These are phyloP conservation scores for Pseudocercospora crystallina DNA, from an alignment of 2,329 filamentous ascomycete species.

Conservation along the genomic window DNA sequence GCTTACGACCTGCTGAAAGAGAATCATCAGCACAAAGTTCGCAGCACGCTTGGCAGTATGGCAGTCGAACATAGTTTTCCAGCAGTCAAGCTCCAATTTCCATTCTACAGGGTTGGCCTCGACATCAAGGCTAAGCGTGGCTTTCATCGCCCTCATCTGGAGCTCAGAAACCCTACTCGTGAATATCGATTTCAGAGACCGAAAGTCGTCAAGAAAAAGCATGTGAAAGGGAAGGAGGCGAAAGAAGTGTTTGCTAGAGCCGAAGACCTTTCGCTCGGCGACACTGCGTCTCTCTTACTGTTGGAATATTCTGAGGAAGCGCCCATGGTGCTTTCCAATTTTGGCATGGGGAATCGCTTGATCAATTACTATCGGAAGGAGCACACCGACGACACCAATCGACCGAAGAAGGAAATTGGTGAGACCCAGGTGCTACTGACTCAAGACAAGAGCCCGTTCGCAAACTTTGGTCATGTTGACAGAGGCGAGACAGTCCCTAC, in stretches of 20 bases:
- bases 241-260: slow-evolving; percentile 77
- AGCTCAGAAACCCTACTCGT: slow-evolving; percentile 57
- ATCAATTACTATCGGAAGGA: slow-evolving; percentile 96
- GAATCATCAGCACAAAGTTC: slow-evolving; percentile 93
- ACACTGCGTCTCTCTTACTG: slow-evolving; percentile 84
- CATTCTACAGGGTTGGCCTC: slow-evolving; percentile 89
- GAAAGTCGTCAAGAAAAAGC: slow-evolving; percentile 74
- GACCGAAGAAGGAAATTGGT: slow-evolving; percentile 80
- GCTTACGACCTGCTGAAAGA: slow-evolving; percentile 95
- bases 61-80: slow-evolving; percentile 94
- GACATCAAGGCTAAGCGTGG: slow-evolving; percentile 70
- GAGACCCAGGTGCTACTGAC: slow-evolving; percentile 85
- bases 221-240: slow-evolving; percentile 74
- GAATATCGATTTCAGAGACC: slow-evolving; percentile 72
- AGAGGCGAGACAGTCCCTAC: slow-evolving; percentile 87
- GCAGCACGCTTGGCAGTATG: slow-evolving; percentile 85
- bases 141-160: slow-evolving; percentile 79
- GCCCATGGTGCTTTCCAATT: slow-evolving; percentile 88
- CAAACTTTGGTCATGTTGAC: slow-evolving; percentile 89
- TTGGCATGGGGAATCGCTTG: slow-evolving; percentile 93
- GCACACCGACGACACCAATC: slow-evolving; percentile 70
- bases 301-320: slow-evolving; percentile 96
- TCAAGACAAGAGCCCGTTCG: slow-evolving; percentile 94
- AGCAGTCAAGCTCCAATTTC: slow-evolving; percentile 86
- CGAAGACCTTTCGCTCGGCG: slow-evolving; percentile 74